Evolutionary conservation across 441 rosid genomes (phyloP), one percentile per base, ranked within the genome.

Genomic region (Geranium incanum): DNA sequence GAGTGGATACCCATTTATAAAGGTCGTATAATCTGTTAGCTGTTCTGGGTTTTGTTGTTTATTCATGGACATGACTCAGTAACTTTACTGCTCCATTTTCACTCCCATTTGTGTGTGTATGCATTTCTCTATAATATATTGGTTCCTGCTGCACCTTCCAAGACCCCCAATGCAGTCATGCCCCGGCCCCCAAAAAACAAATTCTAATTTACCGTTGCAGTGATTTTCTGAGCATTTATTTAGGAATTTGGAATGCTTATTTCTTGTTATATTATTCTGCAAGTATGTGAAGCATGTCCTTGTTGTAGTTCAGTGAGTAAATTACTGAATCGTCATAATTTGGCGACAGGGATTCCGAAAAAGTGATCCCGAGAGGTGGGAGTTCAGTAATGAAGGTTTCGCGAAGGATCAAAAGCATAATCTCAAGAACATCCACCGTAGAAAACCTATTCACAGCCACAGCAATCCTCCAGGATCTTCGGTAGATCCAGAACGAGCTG

Each of bases 391-490:
- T 79, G 98, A 94, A 67, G 96, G 86, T 36, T 94, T 94, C 76
- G 75, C 86, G 36, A 94, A 86, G 77, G 91, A 86, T 84, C 89
- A 86, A 75, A 90, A 87, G 88, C 97, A 90, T 86, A 93, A 88
- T 70, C 97, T 94, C 66, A 94, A 92, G 81, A 90, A 85, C 78
- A 92, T 94, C 80, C 90, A 87, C 73, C 81, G 97, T 12, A 85
- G 97, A 71, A 94, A 92, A 75, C 95, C 99, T 57, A 88, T 92
- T 71, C 97, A 94, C 63, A 94, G 97, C 83, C 99, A 94, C 8
- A 90, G 91, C 71, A 86, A 85, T 8, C 90, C 97, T 74, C 97
- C 79, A 28, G 72, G 76, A 63, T 79, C 83, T 33, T 50, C 70
- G 1, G 67, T 75, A 43, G 98, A 90, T 82, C 83, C 87, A 37